These are phyloP conservation scores for Mrakia hoshinonis DNA, from an alignment of 768 basidiomycete species.

Conservation along the genomic window DNA sequence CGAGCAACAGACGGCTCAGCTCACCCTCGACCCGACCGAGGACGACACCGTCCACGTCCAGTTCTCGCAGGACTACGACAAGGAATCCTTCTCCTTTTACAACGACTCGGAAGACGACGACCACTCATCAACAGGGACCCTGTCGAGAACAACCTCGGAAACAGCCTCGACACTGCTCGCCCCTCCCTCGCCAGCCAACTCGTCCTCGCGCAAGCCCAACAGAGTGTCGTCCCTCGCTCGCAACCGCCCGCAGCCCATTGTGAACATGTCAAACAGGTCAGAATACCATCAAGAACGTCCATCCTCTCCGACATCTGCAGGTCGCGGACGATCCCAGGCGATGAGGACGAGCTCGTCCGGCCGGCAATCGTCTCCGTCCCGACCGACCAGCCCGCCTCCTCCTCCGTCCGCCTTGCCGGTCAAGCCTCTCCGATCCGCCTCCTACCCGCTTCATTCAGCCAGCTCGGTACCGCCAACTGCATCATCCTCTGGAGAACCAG, in stretches of 20 bases:
- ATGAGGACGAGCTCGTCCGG: no score
- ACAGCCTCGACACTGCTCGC: not conserved
- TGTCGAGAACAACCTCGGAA: not conserved
- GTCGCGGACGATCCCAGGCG: no score
- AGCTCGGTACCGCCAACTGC: no score
- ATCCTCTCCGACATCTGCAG: no score
- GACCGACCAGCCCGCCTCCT: no score
- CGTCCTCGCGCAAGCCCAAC: no score
- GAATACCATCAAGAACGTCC: no score
- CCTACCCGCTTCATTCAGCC: not conserved
- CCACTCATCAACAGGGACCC: not conserved
- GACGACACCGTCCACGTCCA: conserved; percentile 4
- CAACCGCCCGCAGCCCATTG: no score
- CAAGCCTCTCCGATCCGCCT: not conserved
- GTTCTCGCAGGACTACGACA: not conserved
- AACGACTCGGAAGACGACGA: conserved; percentile 14
- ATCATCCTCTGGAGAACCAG: not conserved
- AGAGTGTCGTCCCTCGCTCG: no score
- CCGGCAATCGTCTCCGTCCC: no score
- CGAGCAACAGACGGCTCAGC: not conserved
- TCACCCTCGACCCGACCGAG: not conserved
- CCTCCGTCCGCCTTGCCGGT: no score
- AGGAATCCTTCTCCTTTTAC: not conserved
- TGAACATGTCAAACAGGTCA: no score
- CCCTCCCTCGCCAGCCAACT: not conserved